A percentile compares a stretch with the other conserved stretches of the same genome.
Conservation (phyloP, 2,329 filamentous ascomycete genomes). For the Thielaviopsis populi region DNA sequence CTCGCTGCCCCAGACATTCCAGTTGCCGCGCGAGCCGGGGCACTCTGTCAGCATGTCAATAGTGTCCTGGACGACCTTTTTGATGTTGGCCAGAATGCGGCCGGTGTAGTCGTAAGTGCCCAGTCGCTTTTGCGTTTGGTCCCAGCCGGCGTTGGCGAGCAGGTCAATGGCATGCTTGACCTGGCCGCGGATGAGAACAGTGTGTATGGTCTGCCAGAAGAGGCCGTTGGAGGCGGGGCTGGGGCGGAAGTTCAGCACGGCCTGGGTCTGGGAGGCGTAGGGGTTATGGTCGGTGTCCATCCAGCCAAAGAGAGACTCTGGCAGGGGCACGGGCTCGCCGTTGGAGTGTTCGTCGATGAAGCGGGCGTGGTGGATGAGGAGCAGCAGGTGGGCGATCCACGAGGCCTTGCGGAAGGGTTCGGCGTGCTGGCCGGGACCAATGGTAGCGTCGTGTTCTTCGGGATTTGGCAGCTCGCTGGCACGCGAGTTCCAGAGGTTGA, state of each 20-base stretch:
- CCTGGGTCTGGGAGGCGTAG: constrained; percentile 50
- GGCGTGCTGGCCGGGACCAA: constrained; percentile 48
- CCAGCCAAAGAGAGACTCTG: constrained; percentile 73
- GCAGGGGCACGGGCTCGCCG: constrained; percentile 41
- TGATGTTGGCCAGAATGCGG: constrained; percentile 61
- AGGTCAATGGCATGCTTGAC: constrained; percentile 51
- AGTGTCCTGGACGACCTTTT: constrained; percentile 53
- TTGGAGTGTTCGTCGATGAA: constrained; percentile 27
- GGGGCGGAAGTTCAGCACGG: constrained; percentile 48
- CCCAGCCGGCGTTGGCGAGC: constrained; percentile 63
- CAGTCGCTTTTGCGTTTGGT: constrained; percentile 53
- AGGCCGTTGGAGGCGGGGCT: constrained; percentile 60
- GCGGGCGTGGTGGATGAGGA: constrained; percentile 60
- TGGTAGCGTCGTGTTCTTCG: constrained; percentile 41
- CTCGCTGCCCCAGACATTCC: constrained; percentile 67
- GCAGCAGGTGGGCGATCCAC: constrained; percentile 61
- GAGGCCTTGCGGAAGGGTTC: constrained; percentile 58
- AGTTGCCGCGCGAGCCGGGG: constrained; percentile 54
- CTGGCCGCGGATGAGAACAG: constrained; percentile 59
- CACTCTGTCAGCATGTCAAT: constrained; percentile 57
- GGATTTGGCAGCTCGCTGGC: constrained; percentile 33
- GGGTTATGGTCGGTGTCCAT: constrained; percentile 59
- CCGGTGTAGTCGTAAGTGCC: constrained; percentile 56
- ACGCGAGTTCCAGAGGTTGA: constrained; percentile 41
- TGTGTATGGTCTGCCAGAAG: constrained; percentile 78